phyloP scores from a whole-genome alignment of 352 stramenopile genomes.

The Globisporangium abappressorium region DNA sequence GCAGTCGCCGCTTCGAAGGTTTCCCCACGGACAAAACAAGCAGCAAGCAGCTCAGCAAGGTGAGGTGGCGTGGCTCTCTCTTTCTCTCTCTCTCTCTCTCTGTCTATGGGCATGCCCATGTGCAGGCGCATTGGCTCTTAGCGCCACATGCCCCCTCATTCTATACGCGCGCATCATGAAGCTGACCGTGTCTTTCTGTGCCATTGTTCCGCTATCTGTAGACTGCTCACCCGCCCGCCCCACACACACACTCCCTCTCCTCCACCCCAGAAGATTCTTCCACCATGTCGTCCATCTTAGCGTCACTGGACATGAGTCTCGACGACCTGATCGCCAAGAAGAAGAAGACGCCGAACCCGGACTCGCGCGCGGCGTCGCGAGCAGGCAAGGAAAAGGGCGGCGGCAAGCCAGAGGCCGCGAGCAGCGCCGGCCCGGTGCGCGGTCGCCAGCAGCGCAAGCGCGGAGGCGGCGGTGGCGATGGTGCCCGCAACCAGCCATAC shows the following conservation, averaged over 20 bases:
- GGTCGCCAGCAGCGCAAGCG: slow-evolving; percentile 18
- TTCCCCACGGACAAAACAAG: too few species aligned
- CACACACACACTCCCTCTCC: neutral
- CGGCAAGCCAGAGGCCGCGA: slow-evolving; percentile 20
- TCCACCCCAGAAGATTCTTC: slow-evolving; percentile 1
- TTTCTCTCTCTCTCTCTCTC: too few species aligned
- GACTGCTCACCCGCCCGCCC: neutral
- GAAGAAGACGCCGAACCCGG: slow-evolving; percentile 54
- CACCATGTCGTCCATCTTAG: slow-evolving; percentile 76
- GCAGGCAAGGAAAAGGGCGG: slow-evolving; percentile 12
- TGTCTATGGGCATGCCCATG: too few species aligned
- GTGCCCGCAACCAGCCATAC: slow-evolving; percentile 62
- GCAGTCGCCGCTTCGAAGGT: too few species aligned
- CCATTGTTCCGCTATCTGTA: neutral
- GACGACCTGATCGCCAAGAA: slow-evolving; percentile 80
- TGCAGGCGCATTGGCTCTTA: too few species aligned
- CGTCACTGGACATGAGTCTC: slow-evolving; percentile 82
- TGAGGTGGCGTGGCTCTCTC: too few species aligned
- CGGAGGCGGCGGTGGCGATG: slow-evolving; percentile 20
- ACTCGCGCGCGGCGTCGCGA: slow-evolving; percentile 46
- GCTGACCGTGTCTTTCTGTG: too few species aligned
- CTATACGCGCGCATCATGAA: too few species aligned
- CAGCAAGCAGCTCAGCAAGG: too few species aligned
- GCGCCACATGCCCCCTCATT: too few species aligned
- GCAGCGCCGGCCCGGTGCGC: slow-evolving; percentile 42